A percentile compares a stretch with the other conserved stretches of the same genome.
Evolutionary conservation across 2,329 filamentous ascomycete species (phyloP).

Genomic region (Epichloe sibirici): DNA sequence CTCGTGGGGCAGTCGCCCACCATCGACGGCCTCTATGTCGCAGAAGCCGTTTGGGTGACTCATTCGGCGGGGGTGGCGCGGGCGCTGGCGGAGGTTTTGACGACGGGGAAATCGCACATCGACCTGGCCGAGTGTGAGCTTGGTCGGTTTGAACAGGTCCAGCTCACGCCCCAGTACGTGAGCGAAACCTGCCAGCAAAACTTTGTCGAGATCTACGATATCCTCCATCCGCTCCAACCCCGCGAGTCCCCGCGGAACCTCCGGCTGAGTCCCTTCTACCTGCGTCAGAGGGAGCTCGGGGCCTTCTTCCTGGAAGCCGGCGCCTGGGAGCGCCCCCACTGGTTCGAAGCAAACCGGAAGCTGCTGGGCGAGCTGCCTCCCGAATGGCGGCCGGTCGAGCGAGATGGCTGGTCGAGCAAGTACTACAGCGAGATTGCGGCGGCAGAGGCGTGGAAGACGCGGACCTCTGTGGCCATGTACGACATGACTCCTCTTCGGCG

Average conservation of each 20-base stretch:
- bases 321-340: slow-evolving; percentile 51
- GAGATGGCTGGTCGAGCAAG: slow-evolving; percentile 45
- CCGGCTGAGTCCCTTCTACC: slow-evolving; percentile 45
- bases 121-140: slow-evolving; percentile 49
- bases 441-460: slow-evolving; percentile 52
- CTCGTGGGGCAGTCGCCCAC: slow-evolving; percentile 45
- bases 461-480: slow-evolving; percentile 49
- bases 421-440: slow-evolving; percentile 47
- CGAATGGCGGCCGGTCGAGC: slow-evolving; percentile 40
- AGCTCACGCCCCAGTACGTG: slow-evolving; percentile 42
- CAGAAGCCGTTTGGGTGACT: slow-evolving; percentile 55
- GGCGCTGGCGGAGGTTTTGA: slow-evolving; percentile 46
- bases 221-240: slow-evolving; percentile 48
- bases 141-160: slow-evolving; percentile 48
- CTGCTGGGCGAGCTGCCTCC: slow-evolving; percentile 38
- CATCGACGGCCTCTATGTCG: slow-evolving; percentile 50
- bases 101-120: slow-evolving; percentile 39
- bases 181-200: slow-evolving; percentile 47
- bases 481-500: slow-evolving; percentile 49
- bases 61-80: slow-evolving; percentile 52
- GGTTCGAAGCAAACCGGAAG: slow-evolving; percentile 44
- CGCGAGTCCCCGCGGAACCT: slow-evolving; percentile 44
- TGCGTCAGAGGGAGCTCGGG: slow-evolving; percentile 40
- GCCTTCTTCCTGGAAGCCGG: slow-evolving; percentile 47
- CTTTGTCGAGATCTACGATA: slow-evolving; percentile 54